phyloP scores from a whole-genome alignment of 352 stramenopile species.

The Pythium graminicola region DNA sequence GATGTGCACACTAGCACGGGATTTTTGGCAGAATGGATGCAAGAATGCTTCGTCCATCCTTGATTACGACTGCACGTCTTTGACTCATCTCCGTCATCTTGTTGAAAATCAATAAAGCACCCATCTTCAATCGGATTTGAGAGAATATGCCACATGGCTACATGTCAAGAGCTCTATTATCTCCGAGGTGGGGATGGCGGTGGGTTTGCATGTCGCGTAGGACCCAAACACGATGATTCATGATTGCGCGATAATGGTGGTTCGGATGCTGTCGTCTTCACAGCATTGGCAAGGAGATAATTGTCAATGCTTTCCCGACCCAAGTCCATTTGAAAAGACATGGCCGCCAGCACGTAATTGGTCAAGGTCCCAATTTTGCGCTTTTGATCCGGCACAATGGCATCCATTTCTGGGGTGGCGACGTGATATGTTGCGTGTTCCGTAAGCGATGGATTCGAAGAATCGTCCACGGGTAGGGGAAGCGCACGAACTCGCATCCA shows the following conservation, averaged over 20 bases:
- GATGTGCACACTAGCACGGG: background rate
- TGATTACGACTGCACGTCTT: constrained; percentile 8
- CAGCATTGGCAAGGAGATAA: background rate
- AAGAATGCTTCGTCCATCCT: constrained; percentile 2
- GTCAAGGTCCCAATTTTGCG: constrained; percentile 11
- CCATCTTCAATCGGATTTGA: background rate
- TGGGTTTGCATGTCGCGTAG: too few species aligned
- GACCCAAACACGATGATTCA: background rate
- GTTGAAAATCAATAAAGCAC: background rate
- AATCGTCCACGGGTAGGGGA: background rate
- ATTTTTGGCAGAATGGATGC: background rate
- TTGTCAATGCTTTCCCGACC: constrained; percentile 10
- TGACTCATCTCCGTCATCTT: background rate
- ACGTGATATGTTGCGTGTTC: constrained; percentile 6
- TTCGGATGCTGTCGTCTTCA: too few species aligned
- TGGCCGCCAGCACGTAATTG: constrained; percentile 12
- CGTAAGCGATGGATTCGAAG: background rate
- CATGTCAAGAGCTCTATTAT: background rate
- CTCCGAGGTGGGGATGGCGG: too few species aligned
- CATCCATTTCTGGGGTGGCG: background rate
- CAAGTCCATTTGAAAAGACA: constrained; percentile 10
- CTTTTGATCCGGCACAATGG: constrained; percentile 5
- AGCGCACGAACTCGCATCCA: constrained; percentile 3
- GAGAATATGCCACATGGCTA: background rate
- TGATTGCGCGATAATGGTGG: background rate